Percentiles rank a stretch among this genome's conserved stretches.
Evolutionary conservation across 106 monocot genomes (phyloP).

Genomic region (Allium fistulosum): DNA sequence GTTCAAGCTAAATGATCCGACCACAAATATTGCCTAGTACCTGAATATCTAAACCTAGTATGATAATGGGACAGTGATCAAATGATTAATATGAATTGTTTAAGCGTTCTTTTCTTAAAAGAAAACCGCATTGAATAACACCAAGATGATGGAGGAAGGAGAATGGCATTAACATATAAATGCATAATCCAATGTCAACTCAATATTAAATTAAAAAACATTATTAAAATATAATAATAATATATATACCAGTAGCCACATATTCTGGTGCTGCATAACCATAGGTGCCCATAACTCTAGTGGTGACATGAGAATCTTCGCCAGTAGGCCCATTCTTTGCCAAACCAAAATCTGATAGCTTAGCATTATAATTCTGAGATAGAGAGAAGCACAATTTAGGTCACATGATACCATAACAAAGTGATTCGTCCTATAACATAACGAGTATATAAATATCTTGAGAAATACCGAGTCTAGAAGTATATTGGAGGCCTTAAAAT

Average conservation of each 20-base stretch:
- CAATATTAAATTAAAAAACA: background rate
- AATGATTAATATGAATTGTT: background rate
- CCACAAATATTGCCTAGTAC: too few relatives aligned
- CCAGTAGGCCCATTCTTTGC: constrained; percentile 18
- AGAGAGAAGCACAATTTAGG: background rate
- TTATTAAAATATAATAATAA: background rate
- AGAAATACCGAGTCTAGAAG: constrained; percentile 18
- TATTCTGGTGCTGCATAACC: constrained; percentile 16
- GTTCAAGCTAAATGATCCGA: too few relatives aligned
- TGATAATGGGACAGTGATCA: too few relatives aligned
- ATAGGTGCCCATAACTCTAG: constrained; percentile 14
- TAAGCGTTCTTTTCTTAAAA: background rate
- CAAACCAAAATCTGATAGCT: constrained; percentile 16
- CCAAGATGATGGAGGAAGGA: background rate
- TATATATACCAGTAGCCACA: constrained; percentile 15
- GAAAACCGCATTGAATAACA: background rate
- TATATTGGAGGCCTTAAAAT: constrained; percentile 25
- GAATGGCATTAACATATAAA: background rate
- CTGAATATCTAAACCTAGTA: too few relatives aligned
- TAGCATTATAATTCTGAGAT: constrained; percentile 10
- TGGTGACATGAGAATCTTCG: constrained; percentile 14
- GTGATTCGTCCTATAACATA: background rate
- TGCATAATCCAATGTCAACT: background rate
- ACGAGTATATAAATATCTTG: background rate
- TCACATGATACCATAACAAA: background rate